Evolutionary conservation across 2,329 filamentous ascomycete genomes (phyloP), one percentile per base, ranked within the genome.

Genomic region (Colletotrichum gloeosporioides): DNA sequence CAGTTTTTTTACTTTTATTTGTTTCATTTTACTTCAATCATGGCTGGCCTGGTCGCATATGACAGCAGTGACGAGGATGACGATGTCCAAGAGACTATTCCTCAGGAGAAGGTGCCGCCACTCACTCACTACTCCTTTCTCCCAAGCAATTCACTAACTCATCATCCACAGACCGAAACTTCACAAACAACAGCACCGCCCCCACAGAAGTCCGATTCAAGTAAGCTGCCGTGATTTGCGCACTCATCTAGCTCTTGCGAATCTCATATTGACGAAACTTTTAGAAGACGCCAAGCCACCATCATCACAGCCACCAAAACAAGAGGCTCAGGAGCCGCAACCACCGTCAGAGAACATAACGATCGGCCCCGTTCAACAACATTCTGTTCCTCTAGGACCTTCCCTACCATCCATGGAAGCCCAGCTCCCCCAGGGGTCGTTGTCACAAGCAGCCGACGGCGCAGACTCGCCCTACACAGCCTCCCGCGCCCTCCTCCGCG

Each of bases 401-500:
- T 83, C 85, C 31, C 81, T 85, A n/a, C 86, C 85, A 4, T 80
- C 81, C 4, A 69, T 81, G 73, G 81, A 83, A 25, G 78, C 59
- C 15, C 74, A 69, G 6, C 9, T 27, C 9, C 62, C 25, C 4
- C 68, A 79, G 44, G 69, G 25, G 73, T 7, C 77, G 75, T 61
- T 79, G 3, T 77, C 79, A 53, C 78, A 81, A 29, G 62, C 62
- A 36, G 55, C 65, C 49, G 62, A 75, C 16, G 31, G 32, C 18
- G 84, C 88, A 5, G 81, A 82, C n/a, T 96, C 94, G 2, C 94
- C 94, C 2, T 95, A 95, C 85, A 91, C 93, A 2, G 86, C 90
- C 63, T 90, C 89, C 76, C 92, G 94, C 78, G 88, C 91, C 32
- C 85, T 92, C 27, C 86, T 95, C 18, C 93, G 93, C 79, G 90